These are phyloP conservation scores for Ophiocordyceps robertsii DNA, from an alignment of 2,329 filamentous ascomycete genomes.

Conservation along the genomic window DNA sequence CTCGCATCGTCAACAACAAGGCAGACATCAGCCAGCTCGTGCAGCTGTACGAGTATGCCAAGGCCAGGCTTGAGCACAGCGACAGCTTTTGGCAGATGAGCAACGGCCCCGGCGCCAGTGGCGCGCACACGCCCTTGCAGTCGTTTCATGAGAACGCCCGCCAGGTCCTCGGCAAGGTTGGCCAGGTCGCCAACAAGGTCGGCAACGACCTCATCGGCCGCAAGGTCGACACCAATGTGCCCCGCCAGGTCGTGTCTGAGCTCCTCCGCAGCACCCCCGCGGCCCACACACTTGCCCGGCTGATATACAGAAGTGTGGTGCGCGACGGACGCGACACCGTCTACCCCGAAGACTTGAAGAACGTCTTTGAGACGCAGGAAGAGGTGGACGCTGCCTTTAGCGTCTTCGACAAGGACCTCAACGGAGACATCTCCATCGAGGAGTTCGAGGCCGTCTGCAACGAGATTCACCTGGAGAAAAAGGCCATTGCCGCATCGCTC, in stretches of 20 bases:
- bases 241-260: conserved; percentile 70
- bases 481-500: conserved; percentile 84
- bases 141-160: conserved; percentile 63
- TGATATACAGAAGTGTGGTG: conserved; percentile 77
- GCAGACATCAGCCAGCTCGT: conserved; percentile 59
- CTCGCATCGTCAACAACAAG: conserved; percentile 85
- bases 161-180: conserved; percentile 64
- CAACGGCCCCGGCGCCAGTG: conserved; percentile 31
- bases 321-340: conserved; percentile 65
- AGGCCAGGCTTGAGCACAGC: conserved; percentile 50
- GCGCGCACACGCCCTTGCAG: conserved; percentile 60
- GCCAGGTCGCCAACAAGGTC: conserved; percentile 72
- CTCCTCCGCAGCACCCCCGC: conserved; percentile 60
- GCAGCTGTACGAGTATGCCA: conserved; percentile 54
- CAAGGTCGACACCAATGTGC: conserved; percentile 57
- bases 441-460: conserved; percentile 88
- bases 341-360: conserved; percentile 60
- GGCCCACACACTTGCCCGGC: conserved; percentile 72
- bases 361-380: conserved; percentile 68
- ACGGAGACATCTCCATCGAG: conserved; percentile 91
- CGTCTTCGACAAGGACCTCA: conserved; percentile 94
- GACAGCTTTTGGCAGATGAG: conserved; percentile 34
- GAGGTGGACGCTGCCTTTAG: conserved; percentile 80
- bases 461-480: conserved; percentile 87
- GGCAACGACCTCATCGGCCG: conserved; percentile 87